Base-by-base conservation (phyloP, 73 alveolate species). In the Paramecium sexaurelia region DNA sequence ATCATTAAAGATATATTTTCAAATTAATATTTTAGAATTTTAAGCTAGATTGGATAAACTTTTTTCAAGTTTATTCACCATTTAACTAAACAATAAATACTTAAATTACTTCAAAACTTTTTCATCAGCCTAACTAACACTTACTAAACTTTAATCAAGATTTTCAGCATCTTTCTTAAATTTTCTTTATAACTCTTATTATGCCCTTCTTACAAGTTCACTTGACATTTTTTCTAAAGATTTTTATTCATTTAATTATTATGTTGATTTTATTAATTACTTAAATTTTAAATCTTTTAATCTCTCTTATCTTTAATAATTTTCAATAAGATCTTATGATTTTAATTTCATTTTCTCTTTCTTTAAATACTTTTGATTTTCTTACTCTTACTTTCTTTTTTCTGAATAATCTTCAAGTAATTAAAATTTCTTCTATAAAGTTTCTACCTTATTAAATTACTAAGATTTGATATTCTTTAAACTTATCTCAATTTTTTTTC, bases 301-400 rank as follows among this genome's bases (percentile, higher is more conserved):
- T 39, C 87, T 73, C 32, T 73, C 87, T 9, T 73, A 73, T 73
- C 87, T 33, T 36, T 73, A 17, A 32, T 73, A 73, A 73, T 73
- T 73, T 33, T 73, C 87, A 20, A 36, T 8, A 17, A 73, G 19
- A 37, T 73, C 87, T n/a, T 36, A 73, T 36, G 32, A 36, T 73
- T 73, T 73, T 39, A 73, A 36, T 73, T 39, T 73, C 87, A 39
- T 73, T 36, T 73, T 73, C 22, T 73, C 87, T 73, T 36, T 36
- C 35, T 73, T 73, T 13, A 73, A 2, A n/a, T 27, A 36, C 35
- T 39, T 73, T n/a, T 73, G 35, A 73, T 73, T 27, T 15, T 73
- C 87, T 36, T 4, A 39, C 3, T 73, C 87, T 17, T 73, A 11
- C 35, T 32, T 33, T 36, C 87, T 73, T 36, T 73, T 73, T 32